Evolutionary conservation across 345 rosid species (phyloP).

Genomic region (Eucalyptus viminalis): DNA sequence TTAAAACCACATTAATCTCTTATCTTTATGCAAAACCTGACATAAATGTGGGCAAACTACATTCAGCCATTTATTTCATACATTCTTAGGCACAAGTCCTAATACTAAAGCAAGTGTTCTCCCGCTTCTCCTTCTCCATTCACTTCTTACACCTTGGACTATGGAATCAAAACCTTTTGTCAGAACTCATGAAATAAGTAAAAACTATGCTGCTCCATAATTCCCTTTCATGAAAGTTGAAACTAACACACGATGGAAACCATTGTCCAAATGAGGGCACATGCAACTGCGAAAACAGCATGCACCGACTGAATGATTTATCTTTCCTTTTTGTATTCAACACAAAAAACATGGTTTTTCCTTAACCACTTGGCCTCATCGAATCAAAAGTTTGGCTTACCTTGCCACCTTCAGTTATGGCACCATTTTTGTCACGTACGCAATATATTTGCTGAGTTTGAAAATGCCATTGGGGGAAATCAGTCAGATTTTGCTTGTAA

Average conservation of each 20-base stretch:
- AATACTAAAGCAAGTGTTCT: not conserved
- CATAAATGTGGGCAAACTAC: not conserved
- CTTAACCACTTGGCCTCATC: not conserved
- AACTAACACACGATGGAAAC: not conserved
- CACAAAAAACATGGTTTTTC: not conserved
- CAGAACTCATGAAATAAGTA: not conserved
- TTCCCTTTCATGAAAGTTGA: not conserved
- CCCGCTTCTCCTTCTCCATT: not conserved
- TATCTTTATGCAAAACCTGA: not conserved
- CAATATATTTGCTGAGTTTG: conserved; percentile 84
- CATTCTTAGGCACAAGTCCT: not conserved
- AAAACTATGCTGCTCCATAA: not conserved
- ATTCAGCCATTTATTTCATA: not conserved
- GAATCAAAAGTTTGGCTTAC: conserved; percentile 13
- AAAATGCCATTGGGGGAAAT: conserved; percentile 29
- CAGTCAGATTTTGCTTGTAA: not conserved
- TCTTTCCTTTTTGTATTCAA: not conserved
- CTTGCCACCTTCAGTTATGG: conserved; percentile 81
- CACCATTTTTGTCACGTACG: conserved; percentile 59
- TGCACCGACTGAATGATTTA: not conserved
- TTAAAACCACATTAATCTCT: not conserved
- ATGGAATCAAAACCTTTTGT: not conserved
- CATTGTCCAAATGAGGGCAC: not conserved
- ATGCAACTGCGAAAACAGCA: not conserved
- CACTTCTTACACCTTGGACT: not conserved